Percentiles rank a stretch among this genome's conserved stretches.
Conservation (phyloP, 75 land plant species). For the Pinus tabuliformis region DNA sequence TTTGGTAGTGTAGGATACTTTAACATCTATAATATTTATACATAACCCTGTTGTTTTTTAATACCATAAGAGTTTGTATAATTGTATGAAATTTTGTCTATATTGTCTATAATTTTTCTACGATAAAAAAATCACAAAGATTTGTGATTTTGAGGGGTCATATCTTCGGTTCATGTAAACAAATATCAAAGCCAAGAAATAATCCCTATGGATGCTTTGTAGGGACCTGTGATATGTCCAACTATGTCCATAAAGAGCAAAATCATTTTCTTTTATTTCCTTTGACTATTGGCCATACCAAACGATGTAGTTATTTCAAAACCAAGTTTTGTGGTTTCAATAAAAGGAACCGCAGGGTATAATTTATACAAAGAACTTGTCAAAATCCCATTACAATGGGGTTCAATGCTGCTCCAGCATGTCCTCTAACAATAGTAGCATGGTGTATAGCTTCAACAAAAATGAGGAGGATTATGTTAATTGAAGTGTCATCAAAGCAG, state of each 20-base stretch:
- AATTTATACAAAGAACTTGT: background rate
- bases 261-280: conserved; percentile 7
- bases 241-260: conserved; percentile 20
- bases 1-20: no score
- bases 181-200: background rate
- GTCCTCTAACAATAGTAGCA: conserved; percentile 58
- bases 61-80: no score
- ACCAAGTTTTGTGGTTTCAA: no score
- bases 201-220: conserved; percentile 26
- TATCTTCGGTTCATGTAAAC: background rate
- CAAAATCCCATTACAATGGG: background rate
- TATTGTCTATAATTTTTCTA: background rate
- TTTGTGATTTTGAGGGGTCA: background rate
- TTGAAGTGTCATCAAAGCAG: conserved; percentile 77
- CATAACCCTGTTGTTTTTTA: no score
- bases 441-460: conserved; percentile 63
- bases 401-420: conserved; percentile 51
- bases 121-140: background rate
- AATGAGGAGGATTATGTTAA: conserved; percentile 75
- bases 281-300: conserved; percentile 14
- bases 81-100: background rate
- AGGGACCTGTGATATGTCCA: conserved; percentile 44
- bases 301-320: background rate
- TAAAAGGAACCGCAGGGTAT: no score
- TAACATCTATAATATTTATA: no score